phyloP scores from a whole-genome alignment of 108 stramenopile genomes.

The Epipyxis sp. region DNA sequence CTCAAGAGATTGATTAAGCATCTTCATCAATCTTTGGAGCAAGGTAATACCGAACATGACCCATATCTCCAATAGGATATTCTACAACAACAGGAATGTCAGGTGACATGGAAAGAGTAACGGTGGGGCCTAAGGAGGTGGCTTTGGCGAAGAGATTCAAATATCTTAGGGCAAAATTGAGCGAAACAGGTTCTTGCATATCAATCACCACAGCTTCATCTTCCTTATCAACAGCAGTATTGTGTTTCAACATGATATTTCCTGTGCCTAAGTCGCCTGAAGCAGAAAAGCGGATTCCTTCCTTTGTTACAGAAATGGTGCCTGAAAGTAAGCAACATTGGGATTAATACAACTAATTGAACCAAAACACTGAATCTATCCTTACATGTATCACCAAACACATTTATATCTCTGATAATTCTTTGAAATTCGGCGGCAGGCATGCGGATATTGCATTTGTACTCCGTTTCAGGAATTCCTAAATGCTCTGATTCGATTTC shows the following conservation, averaged over 20 bases:
- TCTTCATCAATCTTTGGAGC: slow-evolving; percentile 99
- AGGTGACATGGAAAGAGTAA: slow-evolving; percentile 86
- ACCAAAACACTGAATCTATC: too few species aligned
- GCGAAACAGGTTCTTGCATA: slow-evolving; percentile 95
- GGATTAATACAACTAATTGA: neutral
- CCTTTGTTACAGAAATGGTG: slow-evolving; percentile 87
- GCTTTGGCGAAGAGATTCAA: slow-evolving; percentile 95
- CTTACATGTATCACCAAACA: slow-evolving; percentile 94
- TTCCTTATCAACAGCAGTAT: slow-evolving; percentile 80
- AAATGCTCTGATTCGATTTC: slow-evolving; percentile 95
- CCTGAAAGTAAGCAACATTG: slow-evolving; percentile 37
- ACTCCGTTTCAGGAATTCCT: slow-evolving; percentile 96
- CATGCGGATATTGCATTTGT: slow-evolving; percentile 94
- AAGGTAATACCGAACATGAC: slow-evolving; percentile 91
- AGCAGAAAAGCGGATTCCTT: slow-evolving; percentile 87
- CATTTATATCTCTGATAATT: slow-evolving; percentile 91
- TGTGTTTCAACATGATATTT: slow-evolving; percentile 82
- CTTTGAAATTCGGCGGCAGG: slow-evolving; percentile 90
- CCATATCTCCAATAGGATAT: slow-evolving; percentile 81
- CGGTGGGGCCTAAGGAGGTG: slow-evolving; percentile 72
- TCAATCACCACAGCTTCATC: slow-evolving; percentile 80
- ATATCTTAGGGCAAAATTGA: slow-evolving; percentile 96
- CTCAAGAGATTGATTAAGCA: too few species aligned
- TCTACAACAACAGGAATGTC: slow-evolving; percentile 96
- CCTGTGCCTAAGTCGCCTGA: slow-evolving; percentile 89